Evolutionary conservation across 1,284 basidiomycete species (phyloP).

Genomic region (Ganoderma leucocontextum): DNA sequence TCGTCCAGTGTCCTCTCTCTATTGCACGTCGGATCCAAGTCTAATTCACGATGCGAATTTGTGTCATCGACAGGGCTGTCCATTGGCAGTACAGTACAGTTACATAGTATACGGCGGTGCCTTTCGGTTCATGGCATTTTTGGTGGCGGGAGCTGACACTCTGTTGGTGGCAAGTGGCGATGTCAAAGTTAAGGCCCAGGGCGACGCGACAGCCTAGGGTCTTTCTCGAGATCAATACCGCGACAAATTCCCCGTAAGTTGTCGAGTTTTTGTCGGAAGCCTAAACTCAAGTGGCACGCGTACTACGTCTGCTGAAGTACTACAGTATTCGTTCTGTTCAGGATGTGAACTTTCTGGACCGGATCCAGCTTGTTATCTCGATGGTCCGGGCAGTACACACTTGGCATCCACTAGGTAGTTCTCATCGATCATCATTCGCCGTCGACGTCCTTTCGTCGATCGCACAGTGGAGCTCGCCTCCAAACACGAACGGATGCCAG

Average conservation of each 20-base stretch:
- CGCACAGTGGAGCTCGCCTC: conserved; percentile 75
- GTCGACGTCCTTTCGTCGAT: too few relatives aligned
- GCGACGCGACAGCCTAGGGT: conserved; percentile 97
- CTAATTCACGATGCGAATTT: background rate
- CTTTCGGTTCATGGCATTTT: background rate
- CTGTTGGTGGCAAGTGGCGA: conserved; percentile 69
- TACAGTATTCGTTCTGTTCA: conserved; percentile 43
- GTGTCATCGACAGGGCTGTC: background rate
- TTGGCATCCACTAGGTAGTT: too few relatives aligned
- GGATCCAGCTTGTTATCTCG: conserved; percentile 80
- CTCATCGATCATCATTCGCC: background rate
- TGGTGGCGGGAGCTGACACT: conserved; percentile 2
- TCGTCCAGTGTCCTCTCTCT: too few relatives aligned
- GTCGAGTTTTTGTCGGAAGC: background rate
- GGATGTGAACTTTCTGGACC: conserved; percentile 93
- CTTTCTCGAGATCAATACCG: conserved; percentile 90
- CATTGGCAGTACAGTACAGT: background rate
- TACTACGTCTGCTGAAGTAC: background rate
- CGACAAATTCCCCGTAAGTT: conserved; percentile 84
- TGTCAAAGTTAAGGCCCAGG: conserved; percentile 78
- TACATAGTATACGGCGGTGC: background rate
- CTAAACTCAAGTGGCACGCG: too few relatives aligned
- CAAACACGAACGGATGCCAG: too few relatives aligned
- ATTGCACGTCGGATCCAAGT: background rate
- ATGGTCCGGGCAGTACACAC: conserved; percentile 63